Evolutionary conservation across 75 land plant species (phyloP).

Genomic region (Selaginella tamariscina): DNA sequence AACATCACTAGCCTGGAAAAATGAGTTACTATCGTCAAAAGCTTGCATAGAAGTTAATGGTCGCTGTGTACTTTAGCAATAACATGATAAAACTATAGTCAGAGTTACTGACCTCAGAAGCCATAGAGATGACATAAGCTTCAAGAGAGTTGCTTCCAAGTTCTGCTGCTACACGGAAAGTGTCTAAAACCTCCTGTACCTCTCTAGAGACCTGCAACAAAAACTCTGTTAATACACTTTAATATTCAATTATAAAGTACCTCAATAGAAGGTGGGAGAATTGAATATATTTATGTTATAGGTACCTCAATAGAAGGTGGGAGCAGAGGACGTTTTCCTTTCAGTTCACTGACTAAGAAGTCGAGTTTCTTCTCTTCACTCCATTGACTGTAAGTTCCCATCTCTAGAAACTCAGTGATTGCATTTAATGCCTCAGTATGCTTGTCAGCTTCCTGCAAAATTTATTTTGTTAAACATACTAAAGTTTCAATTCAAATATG

Average conservation of each 20-base stretch:
- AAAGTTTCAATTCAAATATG: not conserved
- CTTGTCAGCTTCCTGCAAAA: conserved; percentile 10
- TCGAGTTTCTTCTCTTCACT: too few relatives aligned
- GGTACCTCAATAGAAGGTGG: not conserved
- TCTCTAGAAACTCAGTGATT: not conserved
- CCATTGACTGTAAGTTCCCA: too few relatives aligned
- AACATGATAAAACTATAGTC: not conserved
- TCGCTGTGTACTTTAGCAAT: not conserved
- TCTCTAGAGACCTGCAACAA: conserved; percentile 4
- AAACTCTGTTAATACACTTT: too few relatives aligned
- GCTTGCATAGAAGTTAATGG: too few relatives aligned
- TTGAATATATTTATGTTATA: not conserved
- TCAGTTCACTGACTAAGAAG: too few relatives aligned
- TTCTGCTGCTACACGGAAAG: conserved; percentile 7
- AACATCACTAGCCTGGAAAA: conserved; percentile 7
- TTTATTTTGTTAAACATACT: not conserved
- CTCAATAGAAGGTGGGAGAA: not conserved
- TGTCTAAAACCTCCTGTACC: conserved; percentile 8
- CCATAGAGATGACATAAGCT: conserved; percentile 10
- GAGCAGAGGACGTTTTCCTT: too few relatives aligned
- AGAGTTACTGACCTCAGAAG: conserved; percentile 9
- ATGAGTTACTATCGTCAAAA: too few relatives aligned
- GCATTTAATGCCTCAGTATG: not conserved
- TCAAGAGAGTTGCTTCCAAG: conserved; percentile 1
- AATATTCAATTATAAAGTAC: not conserved